Base-by-base conservation (phyloP, 2,329 filamentous ascomycete species). In the Knufia petricola region DNA sequence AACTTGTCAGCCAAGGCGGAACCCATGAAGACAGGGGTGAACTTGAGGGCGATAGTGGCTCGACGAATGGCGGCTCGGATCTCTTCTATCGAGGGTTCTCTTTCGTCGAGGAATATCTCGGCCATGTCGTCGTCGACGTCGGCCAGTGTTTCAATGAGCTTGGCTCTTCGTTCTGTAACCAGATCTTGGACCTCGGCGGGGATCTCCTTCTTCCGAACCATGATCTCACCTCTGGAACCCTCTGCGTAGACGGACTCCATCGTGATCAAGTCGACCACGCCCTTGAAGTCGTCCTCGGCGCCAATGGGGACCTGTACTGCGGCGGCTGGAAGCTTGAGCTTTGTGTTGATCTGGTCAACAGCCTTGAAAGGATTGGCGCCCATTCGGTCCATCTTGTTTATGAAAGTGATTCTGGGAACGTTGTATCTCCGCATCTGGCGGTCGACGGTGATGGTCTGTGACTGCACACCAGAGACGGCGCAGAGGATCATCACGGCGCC, bases 331-430 rank as follows among this genome's bases (percentile, higher is more conserved):
- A 96, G 84, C 70, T 89, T 89, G 54, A 98, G 79, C 71, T 98
- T 98, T 61, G 82, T 79, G 72, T 95, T 95, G 75, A 98, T 96
- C 70, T 95, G 89, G 34, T 98, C 90, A 50, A 98, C 82, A 7
- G 88, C 89, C 70, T 94, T 95, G 81, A 89, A 98, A 7, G 92
- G 92, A 65, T 98, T 96, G 56, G 92, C 87, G 52, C 92, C 92
- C 85, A 95, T 95, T 57, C 92, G 84, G 64, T 98, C 92, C 90
- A 98, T 96, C 77, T 98, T 98, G 75, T 98, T 98, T 65, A 98
- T 81, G 63, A 98, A 98, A 48, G 86, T 94, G 66, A 98, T 82
- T 60, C 92, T 79, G 52, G 92, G 92, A 54, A 98, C 83, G 64
- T 96, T 90, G 75, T 98, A 98, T 59, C 92, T 82, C 73, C 88